Base-by-base conservation (phyloP, 163 green algal genomes). In the Volvox carteri region DNA sequence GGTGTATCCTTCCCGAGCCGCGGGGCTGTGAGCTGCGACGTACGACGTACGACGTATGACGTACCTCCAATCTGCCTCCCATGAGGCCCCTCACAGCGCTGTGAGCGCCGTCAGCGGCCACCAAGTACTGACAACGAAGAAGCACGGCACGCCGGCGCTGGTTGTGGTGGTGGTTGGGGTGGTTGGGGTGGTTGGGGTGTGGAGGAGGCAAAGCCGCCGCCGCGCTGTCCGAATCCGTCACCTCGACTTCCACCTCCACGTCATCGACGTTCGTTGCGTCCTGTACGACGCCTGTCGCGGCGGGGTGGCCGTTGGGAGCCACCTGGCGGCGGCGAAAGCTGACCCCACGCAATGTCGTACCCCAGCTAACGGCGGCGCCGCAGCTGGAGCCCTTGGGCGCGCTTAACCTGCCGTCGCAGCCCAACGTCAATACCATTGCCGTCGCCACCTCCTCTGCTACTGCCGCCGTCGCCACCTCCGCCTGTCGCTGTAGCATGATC, bases 91-190 rank as follows among this genome's bases (percentile, higher is more conserved):
- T 25, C 72, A 97, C 88, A 0, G 25, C 58, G 88, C 95, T 97
- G 85, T 95, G 92, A 1, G 95, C 96, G 0, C 97, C 97, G 83
- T 99, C 97, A 4, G 95, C 95, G 6, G 93, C 96, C 5, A 97
- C 93, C 28, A 98, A 77, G 85, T 96, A 96, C 18, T 54, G 58
- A 19, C 58, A 48, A 14, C 58, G 39, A 58, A 85, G 2, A n/a
- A 65, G 1, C n/a, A 50, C n/a, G n/a, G n/a, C 28, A 54, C 37
- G 33, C 28, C 30, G 77, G 44, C 39, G 16, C 44, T 81, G 68
- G n/a, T 19, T 77, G 37, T 19, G 12, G 68, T 28, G n/a, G 37
- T 5, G 35, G 68, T 28, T 52, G 37, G 7, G 23, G 68, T 39
- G 8, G 7, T 19, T 4, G 68, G 35, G 12, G 62, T 44, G 6